Evolutionary conservation across 345 rosid genomes (phyloP), one percentile per base, ranked within the genome.

Genomic region (Anacardium occidentale): DNA sequence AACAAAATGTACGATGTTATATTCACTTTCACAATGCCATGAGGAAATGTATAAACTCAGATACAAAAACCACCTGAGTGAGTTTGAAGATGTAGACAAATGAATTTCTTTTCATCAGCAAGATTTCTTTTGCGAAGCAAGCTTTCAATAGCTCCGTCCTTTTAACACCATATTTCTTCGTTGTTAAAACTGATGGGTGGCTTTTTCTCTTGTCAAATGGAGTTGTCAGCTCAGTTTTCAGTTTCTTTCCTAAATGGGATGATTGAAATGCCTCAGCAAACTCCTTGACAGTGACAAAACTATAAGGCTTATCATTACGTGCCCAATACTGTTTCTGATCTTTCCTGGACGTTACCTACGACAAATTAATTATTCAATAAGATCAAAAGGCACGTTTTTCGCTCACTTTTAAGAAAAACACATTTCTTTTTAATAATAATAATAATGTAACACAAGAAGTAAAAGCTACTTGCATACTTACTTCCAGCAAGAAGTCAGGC

Each of bases 401-500:
- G 20, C 45, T 22, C 22, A 51, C n/a, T n/a, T 37, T 32, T 32
- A 32, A 18, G 1, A 4, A 4, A 9, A 0, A 26, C 24, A 10
- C 7, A 25, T 20, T 0, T 18, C 44, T 24, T 66, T 26, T 25
- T 15, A 5, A 50, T 10, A 24, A 0, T 37, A 5, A 9, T 15
- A 1, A 1, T 7, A 47, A 13, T 24, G 3, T 14, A n/a, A 2
- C 8, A 8, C 0, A 24, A 7, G 14, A 37, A 37, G 0, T 4
- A 37, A 29, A 3, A 20, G 56, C 14, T 5, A 2, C 22, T 56
- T 0, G 64, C 6, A 22, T 1, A 56, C 87, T 68, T 81, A 93
- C 93, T 77, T 93, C 98, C 66, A 91, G 97, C 65, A 93, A 82
- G 83, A 88, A 91, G 76, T 93, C 98, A 10, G 98, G 93, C 10